Evolutionary conservation across 768 basidiomycete genomes (phyloP), one percentile per base, ranked within the genome.

Genomic region (Sporobolomyces phaffii): DNA sequence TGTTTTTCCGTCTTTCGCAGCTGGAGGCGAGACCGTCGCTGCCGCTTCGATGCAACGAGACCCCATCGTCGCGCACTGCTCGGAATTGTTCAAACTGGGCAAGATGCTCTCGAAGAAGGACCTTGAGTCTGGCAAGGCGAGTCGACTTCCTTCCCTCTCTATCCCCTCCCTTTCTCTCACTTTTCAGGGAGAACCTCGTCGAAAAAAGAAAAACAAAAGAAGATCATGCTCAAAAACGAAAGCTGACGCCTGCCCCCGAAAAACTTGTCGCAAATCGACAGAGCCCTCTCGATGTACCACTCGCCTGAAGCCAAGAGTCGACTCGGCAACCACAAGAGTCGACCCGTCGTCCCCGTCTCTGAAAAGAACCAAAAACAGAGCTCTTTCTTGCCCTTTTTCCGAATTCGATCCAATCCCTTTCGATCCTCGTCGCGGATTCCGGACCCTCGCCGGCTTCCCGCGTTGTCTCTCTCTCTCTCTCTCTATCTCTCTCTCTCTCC

Each of bases 51-150:
- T 74, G 73, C 66, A 65, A 63, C 44, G 47, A 7, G 65, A 72
- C 26, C 65, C 65, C 15, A 60, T 72, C 36, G 87, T 91, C 34
- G 82, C 83, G 62, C 87, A 87, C 78, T 84, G 86, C 2, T 85
- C 87, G 13, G 89, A 92, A 77, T 80, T 96, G 34, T 77, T 93
- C 70, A 81, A 88, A 52, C 77, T 91, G 41, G 86, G 84, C 17
- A 79, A 87, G 69, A 92, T 93, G 90, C 90, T 90, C 13, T 82
- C 85, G 7, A 81, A 85, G 8, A 81, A 84, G 11, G 88, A 90
- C 74, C 78, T 96, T 73, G 84, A 80, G 76, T 83, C 76, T 40
- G 90, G 90, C 58, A 88, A 87, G 83, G 66, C 62, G n/a, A 33
- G 28, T 45, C 43, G 20, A 44, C n/a, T n/a, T n/a, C n/a, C n/a